Base-by-base conservation (phyloP, 2,329 filamentous ascomycete species). In the Penicillium crustosum region DNA sequence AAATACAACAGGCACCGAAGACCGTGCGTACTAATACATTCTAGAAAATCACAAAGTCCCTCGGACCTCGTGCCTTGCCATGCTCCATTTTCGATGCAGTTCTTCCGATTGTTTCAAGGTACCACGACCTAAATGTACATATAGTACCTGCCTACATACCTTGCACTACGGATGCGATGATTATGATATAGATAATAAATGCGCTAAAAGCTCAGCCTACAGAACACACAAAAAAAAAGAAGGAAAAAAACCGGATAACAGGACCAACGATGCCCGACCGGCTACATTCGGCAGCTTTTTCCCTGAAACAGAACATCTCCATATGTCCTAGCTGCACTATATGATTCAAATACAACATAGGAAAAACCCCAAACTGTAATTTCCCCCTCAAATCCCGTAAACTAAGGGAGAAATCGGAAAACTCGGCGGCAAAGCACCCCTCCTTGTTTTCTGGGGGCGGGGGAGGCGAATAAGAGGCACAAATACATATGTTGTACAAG, bases 271-370 rank as follows among this genome's bases (percentile, higher is more conserved):
- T 55, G 53, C 44, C 53, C 44, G 41, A 55, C 51, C 55, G 55
- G 51, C 55, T 58, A 54, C 51, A 38, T 55, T 41, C 55, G 55
- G 55, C 55, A 49, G 27, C 19, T 5, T 13, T 41, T 39, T 27
- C 35, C 48, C 38, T 52, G 47, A 44, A 47, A 44, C 6, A 17
- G 36, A 29, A 21, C 29, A 45, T 36, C 44, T 55, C 27, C 51
- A 27, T 54, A 27, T 23, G 39, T 29, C 23, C 41, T 10, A 35
- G 21, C 49, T 45, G 41, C 41, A 44, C 21, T 25, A 12, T 29
- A 13, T 42, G 47, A 51, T 55, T 42, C 36, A 31, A 43, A 15
- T 21, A 21, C 17, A 19, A 29, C 17, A 19, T 2, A 27, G n/a
- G n/a, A n/a, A 25, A 42, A 43, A 17, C 15, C 4, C 36, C 27